A percentile compares a stretch with the other conserved stretches of the same genome.
Evolutionary conservation across 1,139 yeast genomes (phyloP).

Genomic region (Blastobotrys petasosporus): DNA sequence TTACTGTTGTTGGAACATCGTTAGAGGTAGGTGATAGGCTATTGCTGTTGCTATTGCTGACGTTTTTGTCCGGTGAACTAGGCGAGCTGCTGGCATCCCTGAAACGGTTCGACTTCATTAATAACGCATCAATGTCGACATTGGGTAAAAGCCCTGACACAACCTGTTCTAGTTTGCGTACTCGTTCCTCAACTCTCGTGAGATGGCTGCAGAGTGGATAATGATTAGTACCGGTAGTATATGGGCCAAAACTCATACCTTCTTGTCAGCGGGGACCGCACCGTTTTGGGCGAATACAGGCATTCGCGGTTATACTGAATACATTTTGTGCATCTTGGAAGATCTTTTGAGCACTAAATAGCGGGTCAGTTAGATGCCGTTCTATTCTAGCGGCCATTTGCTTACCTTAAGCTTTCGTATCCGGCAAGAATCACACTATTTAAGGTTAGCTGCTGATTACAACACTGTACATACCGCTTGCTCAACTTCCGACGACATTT

Average conservation of each 20-base stretch:
- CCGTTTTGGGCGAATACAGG: conserved; percentile 67
- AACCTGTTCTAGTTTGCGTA: conserved; percentile 49
- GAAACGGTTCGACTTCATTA: conserved; percentile 18
- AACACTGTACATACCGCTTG: conserved; percentile 25
- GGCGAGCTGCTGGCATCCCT: neutral
- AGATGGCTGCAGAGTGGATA: conserved; percentile 31
- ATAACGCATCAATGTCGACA: conserved; percentile 38
- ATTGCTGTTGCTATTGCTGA: too few species aligned
- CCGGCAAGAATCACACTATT: conserved; percentile 46
- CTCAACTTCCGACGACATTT: conserved; percentile 21
- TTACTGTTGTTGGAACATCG: too few species aligned
- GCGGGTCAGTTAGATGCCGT: conserved; percentile 22
- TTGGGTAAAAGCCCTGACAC: conserved; percentile 42
- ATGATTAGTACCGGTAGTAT: neutral
- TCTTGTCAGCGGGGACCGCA: conserved; percentile 75
- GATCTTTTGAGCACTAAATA: conserved; percentile 55
- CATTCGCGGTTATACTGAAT: conserved; percentile 68
- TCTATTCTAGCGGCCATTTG: too few species aligned
- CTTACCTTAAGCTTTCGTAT: conserved; percentile 40
- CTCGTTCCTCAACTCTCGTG: conserved; percentile 67
- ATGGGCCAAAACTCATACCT: conserved; percentile 48
- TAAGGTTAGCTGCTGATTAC: neutral
- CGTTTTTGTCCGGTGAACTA: too few species aligned
- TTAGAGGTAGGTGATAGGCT: too few species aligned
- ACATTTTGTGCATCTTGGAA: conserved; percentile 75